Conservation (phyloP, 2,329 filamentous ascomycete genomes). For the Hypoxylon sp. region DNA sequence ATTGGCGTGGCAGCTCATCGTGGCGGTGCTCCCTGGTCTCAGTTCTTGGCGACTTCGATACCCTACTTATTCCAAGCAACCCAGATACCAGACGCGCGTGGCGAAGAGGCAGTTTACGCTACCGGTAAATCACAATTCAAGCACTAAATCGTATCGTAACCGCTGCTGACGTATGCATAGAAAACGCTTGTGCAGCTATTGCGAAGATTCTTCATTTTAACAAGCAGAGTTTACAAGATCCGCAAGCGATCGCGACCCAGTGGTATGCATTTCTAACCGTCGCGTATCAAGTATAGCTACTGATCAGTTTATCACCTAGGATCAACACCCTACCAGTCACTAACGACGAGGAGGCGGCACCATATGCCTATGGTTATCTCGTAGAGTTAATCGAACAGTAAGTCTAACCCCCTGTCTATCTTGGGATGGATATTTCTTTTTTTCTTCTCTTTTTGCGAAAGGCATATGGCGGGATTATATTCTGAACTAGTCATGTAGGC, state of each 20-base stretch:
- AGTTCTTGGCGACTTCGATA: constrained; percentile 85
- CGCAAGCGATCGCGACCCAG: constrained; percentile 81
- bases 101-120: constrained; percentile 94
- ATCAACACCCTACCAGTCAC: constrained; percentile 90
- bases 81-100: constrained; percentile 83
- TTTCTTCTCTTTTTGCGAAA: background rate
- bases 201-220: constrained; percentile 98
- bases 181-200: constrained; percentile 96
- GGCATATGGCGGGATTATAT: background rate
- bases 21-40: constrained; percentile 87
- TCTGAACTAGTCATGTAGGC: constrained; percentile 67
- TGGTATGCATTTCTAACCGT: constrained; percentile 63
- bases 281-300: background rate
- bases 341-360: constrained; percentile 97
- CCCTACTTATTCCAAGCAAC: constrained; percentile 88
- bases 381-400: constrained; percentile 94
- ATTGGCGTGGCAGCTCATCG: constrained; percentile 96
- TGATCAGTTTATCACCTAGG: constrained; percentile 56
- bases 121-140: constrained; percentile 64
- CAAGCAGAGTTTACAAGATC: constrained; percentile 79
- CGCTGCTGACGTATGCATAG: constrained; percentile 56
- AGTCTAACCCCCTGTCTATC: constrained; percentile 60
- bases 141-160: background rate
- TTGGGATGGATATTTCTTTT: background rate
- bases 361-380: constrained; percentile 94